Percentiles rank a stretch among this genome's conserved stretches.
These are phyloP conservation scores for Bertia moriformis DNA, from an alignment of 2,329 filamentous ascomycete genomes.

Conservation along the genomic window DNA sequence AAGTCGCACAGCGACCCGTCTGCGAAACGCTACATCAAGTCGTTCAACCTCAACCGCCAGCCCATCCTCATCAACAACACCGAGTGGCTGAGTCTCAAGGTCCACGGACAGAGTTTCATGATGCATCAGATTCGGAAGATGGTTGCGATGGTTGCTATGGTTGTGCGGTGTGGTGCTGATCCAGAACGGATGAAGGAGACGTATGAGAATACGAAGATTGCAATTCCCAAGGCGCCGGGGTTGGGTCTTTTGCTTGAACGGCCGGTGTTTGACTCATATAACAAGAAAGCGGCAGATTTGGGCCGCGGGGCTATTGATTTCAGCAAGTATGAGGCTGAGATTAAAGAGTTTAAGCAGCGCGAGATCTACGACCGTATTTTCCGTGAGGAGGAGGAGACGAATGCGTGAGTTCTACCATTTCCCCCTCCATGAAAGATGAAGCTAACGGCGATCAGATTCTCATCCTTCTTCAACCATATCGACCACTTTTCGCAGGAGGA, in stretches of 20 bases:
- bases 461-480: background rate
- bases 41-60: conserved; percentile 62
- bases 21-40: conserved; percentile 80
- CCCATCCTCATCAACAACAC: conserved; percentile 81
- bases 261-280: conserved; percentile 84
- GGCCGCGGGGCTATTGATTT: conserved; percentile 64
- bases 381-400: conserved; percentile 72
- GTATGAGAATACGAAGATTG: conserved; percentile 59
- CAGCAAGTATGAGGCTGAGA: conserved; percentile 52
- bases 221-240: conserved; percentile 86
- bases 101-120: conserved; percentile 98
- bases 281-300: conserved; percentile 53
- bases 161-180: conserved; percentile 72
- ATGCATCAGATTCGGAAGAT: conserved; percentile 99
- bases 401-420: conserved; percentile 47
- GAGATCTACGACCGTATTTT: conserved; percentile 91
- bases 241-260: conserved; percentile 77
- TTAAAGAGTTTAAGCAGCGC: conserved; percentile 77
- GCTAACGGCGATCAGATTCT: background rate
- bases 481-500: background rate
- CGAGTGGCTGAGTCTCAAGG: conserved; percentile 88
- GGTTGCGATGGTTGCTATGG: conserved; percentile 79
- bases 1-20: conserved; percentile 71
- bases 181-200: conserved; percentile 57
- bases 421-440: background rate